phyloP scores from a whole-genome alignment of 1,284 basidiomycete genomes.

The Apiotrichum domesticum region DNA sequence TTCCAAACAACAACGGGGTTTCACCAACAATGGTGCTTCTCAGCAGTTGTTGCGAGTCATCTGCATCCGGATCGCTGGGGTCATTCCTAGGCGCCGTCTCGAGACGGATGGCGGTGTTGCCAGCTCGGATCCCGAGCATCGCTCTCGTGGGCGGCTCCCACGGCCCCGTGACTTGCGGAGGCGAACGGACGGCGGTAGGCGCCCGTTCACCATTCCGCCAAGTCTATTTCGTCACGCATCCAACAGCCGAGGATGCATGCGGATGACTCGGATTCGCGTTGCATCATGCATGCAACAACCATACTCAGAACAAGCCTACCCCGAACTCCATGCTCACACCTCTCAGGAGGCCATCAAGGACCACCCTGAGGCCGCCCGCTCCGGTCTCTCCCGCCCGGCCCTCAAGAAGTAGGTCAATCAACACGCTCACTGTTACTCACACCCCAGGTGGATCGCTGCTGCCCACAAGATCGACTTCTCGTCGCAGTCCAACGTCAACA shows the following conservation, averaged over 20 bases:
- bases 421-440: conserved; percentile 20
- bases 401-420: conserved; percentile 71
- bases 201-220: not conserved
- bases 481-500: conserved; percentile 63
- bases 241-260: not conserved
- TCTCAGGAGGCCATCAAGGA: conserved; percentile 66
- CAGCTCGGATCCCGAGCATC: not conserved
- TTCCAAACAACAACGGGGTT: not conserved
- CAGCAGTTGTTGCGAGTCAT: not conserved
- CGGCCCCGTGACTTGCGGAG: not conserved
- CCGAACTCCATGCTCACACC: not conserved
- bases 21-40: no score
- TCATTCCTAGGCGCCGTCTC: not conserved
- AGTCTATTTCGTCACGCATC: not conserved
- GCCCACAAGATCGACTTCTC: conserved; percentile 73
- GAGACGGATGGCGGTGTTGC: no score
- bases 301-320: not conserved
- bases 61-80: not conserved
- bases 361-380: conserved; percentile 68
- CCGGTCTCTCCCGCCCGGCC: conserved; percentile 79
- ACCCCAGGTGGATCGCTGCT: conserved; percentile 62
- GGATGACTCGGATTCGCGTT: not conserved
- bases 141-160: not conserved
- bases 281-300: not conserved
- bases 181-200: not conserved